These are phyloP conservation scores for Epichloe amarillans DNA, from an alignment of 2,329 filamentous ascomycete species.

Conservation along the genomic window DNA sequence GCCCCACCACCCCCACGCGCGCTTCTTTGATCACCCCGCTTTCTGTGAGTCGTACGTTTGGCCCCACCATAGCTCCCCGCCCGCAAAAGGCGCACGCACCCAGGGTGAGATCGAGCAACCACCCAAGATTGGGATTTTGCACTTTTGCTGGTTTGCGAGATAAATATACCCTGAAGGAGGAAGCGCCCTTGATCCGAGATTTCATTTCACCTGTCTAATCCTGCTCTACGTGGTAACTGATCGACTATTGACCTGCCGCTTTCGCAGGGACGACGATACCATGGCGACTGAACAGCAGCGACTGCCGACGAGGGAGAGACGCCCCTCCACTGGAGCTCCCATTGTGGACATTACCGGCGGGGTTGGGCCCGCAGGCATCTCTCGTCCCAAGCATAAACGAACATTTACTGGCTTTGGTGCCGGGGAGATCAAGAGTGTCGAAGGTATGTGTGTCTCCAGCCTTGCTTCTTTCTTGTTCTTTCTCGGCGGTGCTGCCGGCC, in stretches of 20 bases:
- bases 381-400: constrained; percentile 87
- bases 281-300: constrained; percentile 23
- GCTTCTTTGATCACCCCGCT: not conserved
- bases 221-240: too few relatives aligned
- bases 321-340: constrained; percentile 68
- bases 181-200: not conserved
- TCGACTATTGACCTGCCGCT: not conserved
- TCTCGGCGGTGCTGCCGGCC: too few relatives aligned
- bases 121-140: too few relatives aligned
- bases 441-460: constrained; percentile 42
- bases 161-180: not conserved
- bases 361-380: constrained; percentile 72
- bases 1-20: not conserved
- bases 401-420: constrained; percentile 92
- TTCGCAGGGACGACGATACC: constrained; percentile 2
- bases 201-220: not conserved
- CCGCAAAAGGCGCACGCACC: not conserved
- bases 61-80: constrained; percentile 5
- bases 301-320: constrained; percentile 55
- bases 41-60: not conserved
- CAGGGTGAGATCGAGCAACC: too few relatives aligned
- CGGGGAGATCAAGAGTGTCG: constrained; percentile 82
- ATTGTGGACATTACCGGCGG: constrained; percentile 78
- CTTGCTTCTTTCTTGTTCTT: not conserved
- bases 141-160: not conserved